These are phyloP conservation scores for Coelastrella sp. DNA, from an alignment of 139 green algal genomes.

Conservation along the genomic window DNA sequence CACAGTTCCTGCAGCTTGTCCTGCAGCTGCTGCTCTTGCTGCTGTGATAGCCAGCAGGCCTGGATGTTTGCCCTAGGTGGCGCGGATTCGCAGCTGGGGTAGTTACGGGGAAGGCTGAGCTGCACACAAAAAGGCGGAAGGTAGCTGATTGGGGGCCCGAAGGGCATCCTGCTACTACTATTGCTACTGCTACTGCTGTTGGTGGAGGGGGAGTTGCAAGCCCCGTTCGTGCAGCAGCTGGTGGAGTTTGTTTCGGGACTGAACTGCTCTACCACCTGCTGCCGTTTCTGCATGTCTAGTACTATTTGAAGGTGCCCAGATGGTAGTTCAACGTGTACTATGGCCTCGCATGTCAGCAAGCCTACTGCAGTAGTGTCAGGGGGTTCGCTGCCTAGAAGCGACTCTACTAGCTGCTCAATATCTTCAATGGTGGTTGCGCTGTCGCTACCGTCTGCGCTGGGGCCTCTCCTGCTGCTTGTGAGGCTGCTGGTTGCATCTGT, in stretches of 20 bases:
- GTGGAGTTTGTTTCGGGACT: not conserved
- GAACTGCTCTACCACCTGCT: not conserved
- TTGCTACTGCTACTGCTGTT: conserved; percentile 34
- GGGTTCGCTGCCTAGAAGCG: conserved; percentile 30
- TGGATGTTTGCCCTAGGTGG: conserved; percentile 46
- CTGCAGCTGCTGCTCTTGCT: conserved; percentile 33
- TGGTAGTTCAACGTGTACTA: conserved; percentile 52
- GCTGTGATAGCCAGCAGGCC: conserved; percentile 59
- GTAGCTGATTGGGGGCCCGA: conserved; percentile 39
- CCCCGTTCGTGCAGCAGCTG: not conserved
- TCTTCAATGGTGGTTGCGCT: not conserved
- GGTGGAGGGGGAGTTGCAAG: not conserved
- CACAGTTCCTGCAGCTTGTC: conserved; percentile 54
- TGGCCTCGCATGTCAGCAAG: not conserved
- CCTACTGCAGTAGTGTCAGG: conserved; percentile 32
- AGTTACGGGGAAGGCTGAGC: conserved; percentile 52
- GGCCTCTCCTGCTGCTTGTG: not conserved
- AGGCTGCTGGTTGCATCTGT: not conserved
- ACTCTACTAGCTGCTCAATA: conserved; percentile 38
- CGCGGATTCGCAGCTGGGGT: conserved; percentile 47
- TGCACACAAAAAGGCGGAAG: conserved; percentile 65
- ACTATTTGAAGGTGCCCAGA: conserved; percentile 54
- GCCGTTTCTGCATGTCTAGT: conserved; percentile 34
- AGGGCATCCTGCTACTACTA: conserved; percentile 4
- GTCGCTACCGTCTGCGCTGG: not conserved